Evolutionary conservation across 176 grass and related monocot genomes (phyloP).

Genomic region (Otatea glauca): DNA sequence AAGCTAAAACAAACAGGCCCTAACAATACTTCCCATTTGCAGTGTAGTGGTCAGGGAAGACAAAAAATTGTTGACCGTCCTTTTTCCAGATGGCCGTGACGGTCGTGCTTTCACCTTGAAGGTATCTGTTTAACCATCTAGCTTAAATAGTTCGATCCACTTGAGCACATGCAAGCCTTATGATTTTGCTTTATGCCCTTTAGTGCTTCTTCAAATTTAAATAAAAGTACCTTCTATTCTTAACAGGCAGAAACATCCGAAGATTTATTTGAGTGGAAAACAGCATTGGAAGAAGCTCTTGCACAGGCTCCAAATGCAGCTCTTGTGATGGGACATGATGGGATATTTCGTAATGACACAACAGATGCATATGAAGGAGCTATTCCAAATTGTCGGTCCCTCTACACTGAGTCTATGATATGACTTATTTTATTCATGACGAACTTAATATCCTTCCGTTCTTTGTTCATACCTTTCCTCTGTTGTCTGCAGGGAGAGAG

Average conservation of each 20-base stretch:
- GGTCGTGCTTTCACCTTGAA: slow-evolving; percentile 99
- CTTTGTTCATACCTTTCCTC: slow-evolving; percentile 34
- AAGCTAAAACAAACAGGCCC: too few relatives aligned
- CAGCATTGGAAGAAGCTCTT: slow-evolving; percentile 96
- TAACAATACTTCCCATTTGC: slow-evolving; percentile 44
- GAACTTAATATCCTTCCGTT: slow-evolving; percentile 21
- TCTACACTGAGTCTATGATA: slow-evolving; percentile 15
- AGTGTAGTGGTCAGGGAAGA: slow-evolving; percentile 99
- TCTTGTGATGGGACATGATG: slow-evolving; percentile 99
- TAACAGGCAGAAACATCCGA: slow-evolving; percentile 87
- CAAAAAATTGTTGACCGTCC: slow-evolving; percentile 92
- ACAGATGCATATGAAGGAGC: slow-evolving; percentile 87
- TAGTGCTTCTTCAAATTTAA: slow-evolving; percentile 7
- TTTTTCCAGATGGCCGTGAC: slow-evolving; percentile 98
- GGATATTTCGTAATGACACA: slow-evolving; percentile 94
- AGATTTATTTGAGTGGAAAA: slow-evolving; percentile 98
- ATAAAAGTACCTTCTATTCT: slow-evolving; percentile 3
- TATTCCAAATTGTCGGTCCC: slow-evolving; percentile 78
- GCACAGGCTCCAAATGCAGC: slow-evolving; percentile 96
- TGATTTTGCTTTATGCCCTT: slow-evolving; percentile 42
- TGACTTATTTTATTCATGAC: slow-evolving; percentile 5
- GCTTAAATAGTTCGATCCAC: slow-evolving; percentile 30
- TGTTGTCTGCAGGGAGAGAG: slow-evolving; percentile 76
- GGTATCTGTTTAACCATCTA: slow-evolving; percentile 52
- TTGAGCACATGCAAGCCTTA: slow-evolving; percentile 26